Conservation (phyloP, 805 yeast species). For the Schwanniomyces polymorphus region DNA sequence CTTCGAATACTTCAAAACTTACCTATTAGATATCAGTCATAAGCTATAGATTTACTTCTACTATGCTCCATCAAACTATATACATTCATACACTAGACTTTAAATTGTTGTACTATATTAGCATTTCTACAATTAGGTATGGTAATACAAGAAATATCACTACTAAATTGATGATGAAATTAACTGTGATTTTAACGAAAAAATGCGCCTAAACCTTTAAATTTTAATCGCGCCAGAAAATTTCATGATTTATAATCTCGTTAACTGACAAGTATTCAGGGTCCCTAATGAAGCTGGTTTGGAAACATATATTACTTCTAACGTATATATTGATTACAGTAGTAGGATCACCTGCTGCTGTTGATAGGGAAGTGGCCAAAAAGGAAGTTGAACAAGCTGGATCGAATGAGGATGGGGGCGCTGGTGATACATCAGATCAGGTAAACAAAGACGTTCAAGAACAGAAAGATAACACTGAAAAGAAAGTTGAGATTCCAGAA, state of each 20-base stretch:
- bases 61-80: background rate
- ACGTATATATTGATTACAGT: background rate
- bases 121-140: background rate
- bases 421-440: background rate
- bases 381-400: background rate
- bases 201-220: background rate
- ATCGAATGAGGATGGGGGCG: background rate
- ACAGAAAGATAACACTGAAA: background rate
- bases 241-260: background rate
- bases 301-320: background rate
- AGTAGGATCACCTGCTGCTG: background rate
- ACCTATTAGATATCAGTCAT: conserved; percentile 40
- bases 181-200: background rate
- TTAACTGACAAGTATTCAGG: background rate
- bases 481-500: conserved; percentile 41
- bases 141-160: background rate
- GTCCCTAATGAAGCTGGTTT: background rate
- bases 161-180: background rate
- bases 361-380: background rate
- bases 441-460: background rate
- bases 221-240: background rate
- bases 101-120: background rate
- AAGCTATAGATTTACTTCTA: conserved; percentile 7
- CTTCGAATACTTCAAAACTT: conserved; percentile 75
- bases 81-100: background rate